Percentiles rank a stretch among this genome's conserved stretches.
Evolutionary conservation across 2,329 filamentous ascomycete species (phyloP).

Genomic region (Penicillium freii): DNA sequence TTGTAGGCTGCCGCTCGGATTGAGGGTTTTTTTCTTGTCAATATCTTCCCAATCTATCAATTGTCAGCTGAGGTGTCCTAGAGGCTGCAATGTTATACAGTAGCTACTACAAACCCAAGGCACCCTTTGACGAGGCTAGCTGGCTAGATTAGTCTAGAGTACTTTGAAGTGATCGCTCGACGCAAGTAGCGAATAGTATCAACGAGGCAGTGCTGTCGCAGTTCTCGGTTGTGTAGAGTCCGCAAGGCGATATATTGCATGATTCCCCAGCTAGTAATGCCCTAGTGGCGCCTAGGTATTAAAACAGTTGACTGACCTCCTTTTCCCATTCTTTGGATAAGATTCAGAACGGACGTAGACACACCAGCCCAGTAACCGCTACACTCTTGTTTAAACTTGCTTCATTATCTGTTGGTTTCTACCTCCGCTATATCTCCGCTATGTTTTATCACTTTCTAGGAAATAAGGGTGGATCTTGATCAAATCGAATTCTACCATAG

Average conservation of each 20-base stretch:
- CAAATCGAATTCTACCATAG: constrained; percentile 14
- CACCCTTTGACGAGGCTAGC: not conserved
- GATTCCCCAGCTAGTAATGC: constrained; percentile 1
- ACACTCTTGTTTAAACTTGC: not conserved
- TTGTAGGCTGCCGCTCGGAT: too few relatives aligned
- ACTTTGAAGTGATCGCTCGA: not conserved
- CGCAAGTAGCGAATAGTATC: not conserved
- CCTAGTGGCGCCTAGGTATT: not conserved
- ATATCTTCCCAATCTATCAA: constrained; percentile 2
- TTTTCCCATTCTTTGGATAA: not conserved
- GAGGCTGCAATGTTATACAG: not conserved
- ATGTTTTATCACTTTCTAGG: not conserved
- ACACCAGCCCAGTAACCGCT: not conserved
- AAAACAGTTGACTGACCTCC: not conserved
- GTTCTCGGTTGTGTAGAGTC: not conserved
- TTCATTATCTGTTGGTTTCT: constrained; percentile 2
- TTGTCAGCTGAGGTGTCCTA: not conserved
- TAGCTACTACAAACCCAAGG: not conserved
- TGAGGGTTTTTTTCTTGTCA: not conserved
- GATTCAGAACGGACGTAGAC: not conserved
- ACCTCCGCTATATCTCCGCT: not conserved
- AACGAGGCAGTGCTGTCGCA: not conserved
- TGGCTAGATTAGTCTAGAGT: not conserved
- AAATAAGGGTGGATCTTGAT: constrained; percentile 13
- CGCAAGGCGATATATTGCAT: not conserved